Conservation (phyloP, 75 land plant species). For the Adiantum capillusveneris region DNA sequence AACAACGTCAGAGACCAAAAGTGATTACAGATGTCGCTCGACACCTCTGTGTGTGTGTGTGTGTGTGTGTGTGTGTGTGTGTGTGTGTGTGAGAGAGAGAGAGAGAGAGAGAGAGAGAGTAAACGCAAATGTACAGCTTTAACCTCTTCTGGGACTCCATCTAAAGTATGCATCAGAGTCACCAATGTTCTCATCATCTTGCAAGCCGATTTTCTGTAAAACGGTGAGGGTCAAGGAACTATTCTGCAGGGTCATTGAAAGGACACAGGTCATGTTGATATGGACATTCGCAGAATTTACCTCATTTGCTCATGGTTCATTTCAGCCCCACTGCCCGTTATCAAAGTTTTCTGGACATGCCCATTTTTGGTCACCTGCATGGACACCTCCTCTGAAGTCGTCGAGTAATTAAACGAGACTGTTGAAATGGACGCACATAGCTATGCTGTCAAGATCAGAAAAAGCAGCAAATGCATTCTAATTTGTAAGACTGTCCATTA, state of each 20-base stretch:
- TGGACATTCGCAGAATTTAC: neutral
- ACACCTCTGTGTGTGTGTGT: no score
- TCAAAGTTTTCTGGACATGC: neutral
- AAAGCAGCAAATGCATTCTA: neutral
- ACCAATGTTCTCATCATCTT: conserved; percentile 85
- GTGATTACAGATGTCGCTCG: no score
- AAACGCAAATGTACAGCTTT: neutral
- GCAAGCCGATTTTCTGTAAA: conserved; percentile 72
- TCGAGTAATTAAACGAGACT: neutral
- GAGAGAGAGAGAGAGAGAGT: neutral
- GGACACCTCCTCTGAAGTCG: neutral
- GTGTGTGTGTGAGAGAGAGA: no score
- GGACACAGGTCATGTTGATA: neutral
- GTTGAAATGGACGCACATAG: neutral
- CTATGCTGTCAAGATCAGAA: no score
- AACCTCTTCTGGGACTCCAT: conserved; percentile 86
- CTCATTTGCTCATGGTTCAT: conserved; percentile 2
- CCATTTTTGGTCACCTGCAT: neutral
- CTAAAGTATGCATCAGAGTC: conserved; percentile 81
- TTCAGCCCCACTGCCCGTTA: neutral
- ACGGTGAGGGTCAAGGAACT: no score
- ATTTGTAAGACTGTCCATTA: neutral
- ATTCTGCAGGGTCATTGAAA: no score
- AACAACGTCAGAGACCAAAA: no score
- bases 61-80: no score